Evolutionary conservation across 2,329 filamentous ascomycete genomes (phyloP), one percentile per base, ranked within the genome.

Genomic region (Nannizziopsis barbatae): DNA sequence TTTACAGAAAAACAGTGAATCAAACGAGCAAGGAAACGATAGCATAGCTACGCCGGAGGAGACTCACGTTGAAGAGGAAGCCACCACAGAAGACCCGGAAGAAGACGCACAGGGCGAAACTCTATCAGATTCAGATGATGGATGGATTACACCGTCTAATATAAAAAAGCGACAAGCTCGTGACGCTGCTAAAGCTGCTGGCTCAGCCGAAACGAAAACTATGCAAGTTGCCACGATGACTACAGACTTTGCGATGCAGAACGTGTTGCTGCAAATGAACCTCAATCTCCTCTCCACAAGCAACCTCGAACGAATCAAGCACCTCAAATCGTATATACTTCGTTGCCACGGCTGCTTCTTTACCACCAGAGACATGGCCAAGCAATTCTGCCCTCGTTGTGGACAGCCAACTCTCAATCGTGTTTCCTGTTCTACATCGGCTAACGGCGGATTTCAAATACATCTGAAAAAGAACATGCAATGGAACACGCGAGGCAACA

Each of bases 201-300:
- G 74, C 36, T 67, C 74, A 42, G 64, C 74, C 1, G 73, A 78
- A 47, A 73, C 77, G 32, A 77, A 77, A 53, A 79, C 78, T 10
- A 83, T 95, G 57, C 83, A 93, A 66, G 86, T 86, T 12, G 90
- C 88, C n/a, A 81, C 90, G 39, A 83, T 96, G 61, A 96, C 92
- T 1, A 88, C 84, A 49, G 92, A 98, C 71, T 96, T 86, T 68
- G 90, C 92, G 48, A 94, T 98, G 86, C 90, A 96, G 70, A 96
- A 96, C 64, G 88, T 96, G 6, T 78, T 92, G 1, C 76, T 98
- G 3, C 86, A 93, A 57, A 93, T 96, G 73, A 95, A 95, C 69
- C 78, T 98, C 42, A 86, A 92, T 62, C 79, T 95, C 9, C 76
- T 95, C 50, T 88, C 89, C 0, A 77, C 86, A 5, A 65, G 65